phyloP scores from a whole-genome alignment of 805 yeast genomes.

The Wickerhamiella lipophila region DNA sequence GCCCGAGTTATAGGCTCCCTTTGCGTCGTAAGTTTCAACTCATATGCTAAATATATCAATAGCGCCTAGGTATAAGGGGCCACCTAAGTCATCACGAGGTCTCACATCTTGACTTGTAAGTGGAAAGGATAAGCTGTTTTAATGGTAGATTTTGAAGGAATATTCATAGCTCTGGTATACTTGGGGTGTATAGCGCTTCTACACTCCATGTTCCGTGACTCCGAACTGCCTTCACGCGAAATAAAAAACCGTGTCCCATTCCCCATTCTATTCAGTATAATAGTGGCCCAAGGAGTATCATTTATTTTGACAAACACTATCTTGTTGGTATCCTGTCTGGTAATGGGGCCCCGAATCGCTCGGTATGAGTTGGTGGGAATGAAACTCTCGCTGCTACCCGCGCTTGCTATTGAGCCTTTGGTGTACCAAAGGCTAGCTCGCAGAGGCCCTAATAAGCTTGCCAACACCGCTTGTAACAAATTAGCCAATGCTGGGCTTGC shows the following conservation, averaged over 20 bases:
- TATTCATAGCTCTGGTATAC: background rate
- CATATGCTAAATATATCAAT: too few species aligned
- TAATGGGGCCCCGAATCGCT: background rate
- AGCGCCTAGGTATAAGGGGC: too few species aligned
- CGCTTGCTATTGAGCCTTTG: slow-evolving; percentile 1
- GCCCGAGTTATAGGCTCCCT: too few species aligned
- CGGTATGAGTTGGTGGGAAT: background rate
- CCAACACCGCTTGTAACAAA: background rate
- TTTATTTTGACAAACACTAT: background rate
- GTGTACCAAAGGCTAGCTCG: slow-evolving; percentile 1
- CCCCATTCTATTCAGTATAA: background rate
- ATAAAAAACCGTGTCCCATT: background rate
- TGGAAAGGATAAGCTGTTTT: background rate
- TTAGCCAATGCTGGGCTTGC: background rate
- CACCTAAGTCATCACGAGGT: background rate
- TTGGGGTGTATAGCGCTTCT: background rate
- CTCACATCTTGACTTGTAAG: background rate
- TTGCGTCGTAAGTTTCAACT: too few species aligned
- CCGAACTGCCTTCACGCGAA: background rate
- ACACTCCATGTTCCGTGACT: background rate
- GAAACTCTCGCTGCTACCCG: background rate
- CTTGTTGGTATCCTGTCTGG: background rate
- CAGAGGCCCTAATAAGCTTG: slow-evolving; percentile 1
- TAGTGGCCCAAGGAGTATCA: background rate
- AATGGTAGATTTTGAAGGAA: background rate